Evolutionary conservation across 164 flowering plant genomes (phyloP).

Genomic region (Santalum album): DNA sequence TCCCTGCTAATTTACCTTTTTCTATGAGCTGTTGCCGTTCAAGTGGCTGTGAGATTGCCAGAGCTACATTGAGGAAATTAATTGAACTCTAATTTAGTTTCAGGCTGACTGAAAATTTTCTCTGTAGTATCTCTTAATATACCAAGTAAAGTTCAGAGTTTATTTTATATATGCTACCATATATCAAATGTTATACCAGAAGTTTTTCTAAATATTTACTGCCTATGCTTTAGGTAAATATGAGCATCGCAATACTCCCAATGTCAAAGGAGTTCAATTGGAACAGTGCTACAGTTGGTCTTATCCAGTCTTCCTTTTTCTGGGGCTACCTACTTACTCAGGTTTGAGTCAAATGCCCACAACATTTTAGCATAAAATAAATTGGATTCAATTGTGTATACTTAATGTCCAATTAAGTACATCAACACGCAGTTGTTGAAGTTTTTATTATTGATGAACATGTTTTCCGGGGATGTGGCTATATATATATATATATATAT

Average conservation of each 20-base stretch:
- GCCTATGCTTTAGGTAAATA: constrained; percentile 48
- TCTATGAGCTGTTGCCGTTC: neutral
- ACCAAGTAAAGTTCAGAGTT: neutral
- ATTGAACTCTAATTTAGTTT: no score
- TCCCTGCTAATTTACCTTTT: neutral
- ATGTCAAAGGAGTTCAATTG: constrained; percentile 93
- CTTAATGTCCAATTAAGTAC: constrained; percentile 3
- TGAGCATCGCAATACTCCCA: constrained; percentile 96
- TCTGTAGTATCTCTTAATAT: no score
- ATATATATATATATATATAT: no score
- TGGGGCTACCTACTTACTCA: constrained; percentile 96
- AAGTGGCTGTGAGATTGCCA: neutral
- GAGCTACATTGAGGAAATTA: neutral
- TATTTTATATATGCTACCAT: no score
- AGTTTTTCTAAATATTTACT: neutral
- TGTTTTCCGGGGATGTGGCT: no score
- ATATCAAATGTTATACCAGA: no score
- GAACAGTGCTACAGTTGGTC: constrained; percentile 95
- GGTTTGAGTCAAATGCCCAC: constrained; percentile 28
- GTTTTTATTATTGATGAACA: neutral
- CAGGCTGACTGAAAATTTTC: no score
- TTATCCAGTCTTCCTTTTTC: constrained; percentile 97
- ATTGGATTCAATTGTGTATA: neutral
- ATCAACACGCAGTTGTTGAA: constrained; percentile 1
- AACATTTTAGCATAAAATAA: neutral